phyloP scores from a whole-genome alignment of 2,329 filamentous ascomycete species.

The Phoma herbarum region DNA sequence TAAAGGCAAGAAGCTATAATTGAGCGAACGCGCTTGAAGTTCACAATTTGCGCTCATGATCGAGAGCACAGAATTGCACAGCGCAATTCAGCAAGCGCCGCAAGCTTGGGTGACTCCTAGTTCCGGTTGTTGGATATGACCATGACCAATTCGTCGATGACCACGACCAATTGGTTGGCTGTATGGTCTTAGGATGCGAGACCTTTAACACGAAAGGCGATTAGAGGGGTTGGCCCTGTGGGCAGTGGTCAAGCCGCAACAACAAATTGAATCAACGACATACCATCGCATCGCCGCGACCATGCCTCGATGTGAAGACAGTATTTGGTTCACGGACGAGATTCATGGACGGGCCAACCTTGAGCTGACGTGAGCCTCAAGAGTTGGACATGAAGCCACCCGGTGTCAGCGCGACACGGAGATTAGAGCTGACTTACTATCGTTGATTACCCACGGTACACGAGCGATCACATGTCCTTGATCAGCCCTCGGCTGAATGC shows the following conservation, averaged over 20 bases:
- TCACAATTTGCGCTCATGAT: background rate
- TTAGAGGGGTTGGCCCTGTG: background rate
- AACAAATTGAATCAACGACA: background rate
- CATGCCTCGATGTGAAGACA: background rate
- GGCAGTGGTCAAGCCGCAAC: background rate
- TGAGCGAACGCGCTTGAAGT: background rate
- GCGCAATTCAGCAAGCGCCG: background rate
- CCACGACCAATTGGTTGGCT: background rate
- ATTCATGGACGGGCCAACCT: too few species aligned
- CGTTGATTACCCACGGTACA: background rate
- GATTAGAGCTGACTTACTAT: background rate
- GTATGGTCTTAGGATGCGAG: background rate
- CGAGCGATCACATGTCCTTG: background rate
- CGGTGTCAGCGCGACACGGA: background rate
- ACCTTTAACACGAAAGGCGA: background rate
- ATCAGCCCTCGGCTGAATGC: background rate
- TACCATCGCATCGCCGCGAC: background rate
- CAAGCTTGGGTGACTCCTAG: background rate
- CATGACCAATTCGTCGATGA: too few species aligned
- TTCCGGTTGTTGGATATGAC: too few species aligned
- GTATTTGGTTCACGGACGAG: background rate
- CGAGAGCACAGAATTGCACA: background rate
- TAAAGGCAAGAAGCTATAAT: conserved; percentile 18
- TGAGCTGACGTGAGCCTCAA: conserved; percentile 11
- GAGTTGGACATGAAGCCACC: background rate